Evolutionary conservation across 805 yeast genomes (phyloP), one percentile per base, ranked within the genome.

Genomic region (Lipomyces yamadae): DNA sequence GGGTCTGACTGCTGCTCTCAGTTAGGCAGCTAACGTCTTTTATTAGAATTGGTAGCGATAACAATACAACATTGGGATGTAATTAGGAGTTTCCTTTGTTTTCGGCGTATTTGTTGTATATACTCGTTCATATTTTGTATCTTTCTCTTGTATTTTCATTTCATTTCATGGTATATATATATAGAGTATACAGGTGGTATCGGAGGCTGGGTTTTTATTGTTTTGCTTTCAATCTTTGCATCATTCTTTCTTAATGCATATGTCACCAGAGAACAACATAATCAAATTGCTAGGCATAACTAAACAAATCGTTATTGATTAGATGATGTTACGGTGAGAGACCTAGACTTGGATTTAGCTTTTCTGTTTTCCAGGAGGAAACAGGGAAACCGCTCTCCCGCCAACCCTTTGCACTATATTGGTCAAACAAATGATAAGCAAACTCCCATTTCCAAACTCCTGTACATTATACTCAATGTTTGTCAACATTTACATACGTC

Each of bases 1-100:
- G 39, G 68, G 71, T 7, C 48, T 68, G 52, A 68, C 71, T n/a
- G 57, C 62, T 7, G 52, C 60, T 24, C 1, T 24, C 24, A 62
- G 58, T 4, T 52, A 53, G 29, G 54, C 63, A 6, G 42, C 0
- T 37, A n/a, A n/a, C 15, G 8, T 1, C 39, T 37, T 15, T 1
- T 42, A 2, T 1, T 42, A 2, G 18, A 42, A 10, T 8, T 15
- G n/a, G 15, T n/a, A 42, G 48, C 6, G 24, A 10, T 42, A 42
- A 42, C 15, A 11, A 42, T 42, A 15, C 48, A 42, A 42, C 8
- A 24, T 24, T 24, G 15, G 48, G 48, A n/a, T 42, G 15, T 42
- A 42, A 42, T 42, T 15, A 6, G 48, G 48, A 15, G 48, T 42
- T 42, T 42, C 13, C n/a, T 15, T 6, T 24, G 24, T 24, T 13